Evolutionary conservation across 2,329 filamentous ascomycete genomes (phyloP), one percentile per base, ranked within the genome.

Genomic region (Capronia americana): DNA sequence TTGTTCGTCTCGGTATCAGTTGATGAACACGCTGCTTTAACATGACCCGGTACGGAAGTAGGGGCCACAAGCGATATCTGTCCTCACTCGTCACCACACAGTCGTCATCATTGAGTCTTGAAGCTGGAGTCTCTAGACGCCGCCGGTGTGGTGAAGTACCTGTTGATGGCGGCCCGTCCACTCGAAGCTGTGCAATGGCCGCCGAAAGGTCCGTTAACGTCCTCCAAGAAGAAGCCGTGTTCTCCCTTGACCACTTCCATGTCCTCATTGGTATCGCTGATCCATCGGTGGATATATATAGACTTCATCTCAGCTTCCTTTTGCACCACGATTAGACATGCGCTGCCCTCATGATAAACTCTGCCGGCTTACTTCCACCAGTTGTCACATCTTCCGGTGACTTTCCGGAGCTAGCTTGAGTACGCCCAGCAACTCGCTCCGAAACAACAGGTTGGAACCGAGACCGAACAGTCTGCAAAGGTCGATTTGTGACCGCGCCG

Each of bases 401-500:
- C 77, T 80, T 7, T 78, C 79, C 0, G 79, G 78, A 14, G 77
- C 79, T 0, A 85, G 85, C 65, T 87, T 85, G 66, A 81, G 81
- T 2, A 79, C 69, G 0, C 82, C 82, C 0, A 87, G 69, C 2
- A 86, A 74, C 73, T 86, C 78, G 41, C 81, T 83, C 0, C 83
- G 86, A 61, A 86, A 83, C 1, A 87, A 69, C 78, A 83, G 82
- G 66, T 85, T 73, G 74, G 86, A 87, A 0, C 67, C 70, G 53
- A 87, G 71, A 0, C 79, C 80, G 0, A 84, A 82, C 0, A 80
- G 85, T 30, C 77, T 75, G 0, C 74, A 75, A 2, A 87, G 77
- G 70, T 87, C 83, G 2, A 87, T 79, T 69, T 87, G 85, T 0
- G 87, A 76, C 17, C 85, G 79, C 1, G 82, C 83, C 0, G 83